Evolutionary conservation across 2,329 filamentous ascomycete species (phyloP).

Genomic region (Lanzia echinophila): DNA sequence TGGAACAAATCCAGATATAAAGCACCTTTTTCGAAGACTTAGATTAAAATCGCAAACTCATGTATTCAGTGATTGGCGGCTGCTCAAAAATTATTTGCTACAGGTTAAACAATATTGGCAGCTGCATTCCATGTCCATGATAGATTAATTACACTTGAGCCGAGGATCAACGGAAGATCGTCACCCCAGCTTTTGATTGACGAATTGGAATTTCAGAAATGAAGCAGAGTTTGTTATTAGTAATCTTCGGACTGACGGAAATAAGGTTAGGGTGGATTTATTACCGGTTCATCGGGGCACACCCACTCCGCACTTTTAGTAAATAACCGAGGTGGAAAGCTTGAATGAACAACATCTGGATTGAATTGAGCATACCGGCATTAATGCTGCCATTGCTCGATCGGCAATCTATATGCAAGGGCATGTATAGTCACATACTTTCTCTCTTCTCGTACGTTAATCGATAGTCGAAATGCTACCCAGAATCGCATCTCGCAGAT

Average conservation of each 20-base stretch:
- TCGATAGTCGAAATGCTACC: not conserved
- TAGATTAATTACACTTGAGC: no score
- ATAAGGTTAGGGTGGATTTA: not conserved
- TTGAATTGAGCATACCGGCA: not conserved
- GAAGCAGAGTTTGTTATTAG: not conserved
- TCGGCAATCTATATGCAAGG: not conserved
- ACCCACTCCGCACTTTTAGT: not conserved
- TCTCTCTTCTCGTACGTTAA: slow-evolving; percentile 2
- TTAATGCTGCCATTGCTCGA: not conserved
- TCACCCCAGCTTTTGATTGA: not conserved
- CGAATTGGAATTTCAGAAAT: not conserved
- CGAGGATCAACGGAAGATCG: slow-evolving; percentile 3
- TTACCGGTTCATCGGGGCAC: not conserved
- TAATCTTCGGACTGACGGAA: not conserved
- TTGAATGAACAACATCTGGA: not conserved
- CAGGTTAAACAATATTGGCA: not conserved
- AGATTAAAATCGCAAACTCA: not conserved
- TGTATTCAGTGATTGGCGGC: not conserved
- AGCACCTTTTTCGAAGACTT: not conserved
- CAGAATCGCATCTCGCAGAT: slow-evolving; percentile 27
- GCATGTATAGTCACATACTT: not conserved
- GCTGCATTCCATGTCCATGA: not conserved
- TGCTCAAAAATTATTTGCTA: not conserved
- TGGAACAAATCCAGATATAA: not conserved
- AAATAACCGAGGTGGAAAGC: not conserved